These are phyloP conservation scores for Hymenoscyphus salicellus DNA, from an alignment of 2,329 filamentous ascomycete species.

Conservation along the genomic window DNA sequence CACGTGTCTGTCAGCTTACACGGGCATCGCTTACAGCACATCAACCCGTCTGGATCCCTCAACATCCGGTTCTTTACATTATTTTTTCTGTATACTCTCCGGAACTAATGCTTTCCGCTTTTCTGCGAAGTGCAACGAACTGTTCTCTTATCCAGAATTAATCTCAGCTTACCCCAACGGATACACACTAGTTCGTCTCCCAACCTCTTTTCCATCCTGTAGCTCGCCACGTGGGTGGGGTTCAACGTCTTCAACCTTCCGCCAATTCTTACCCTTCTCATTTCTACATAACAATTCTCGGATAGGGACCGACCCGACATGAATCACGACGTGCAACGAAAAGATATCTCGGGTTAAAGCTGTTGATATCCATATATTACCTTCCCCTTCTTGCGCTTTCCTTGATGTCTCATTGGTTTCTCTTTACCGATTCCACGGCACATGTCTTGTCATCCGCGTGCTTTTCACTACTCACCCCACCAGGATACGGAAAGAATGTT, in stretches of 20 bases:
- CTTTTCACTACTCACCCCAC: not conserved
- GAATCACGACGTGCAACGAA: not conserved
- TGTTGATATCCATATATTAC: not conserved
- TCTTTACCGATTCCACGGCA: not conserved
- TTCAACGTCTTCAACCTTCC: conserved; percentile 1
- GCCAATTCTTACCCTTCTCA: not conserved
- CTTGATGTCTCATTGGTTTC: not conserved
- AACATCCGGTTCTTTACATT: not conserved
- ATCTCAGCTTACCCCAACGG: not conserved
- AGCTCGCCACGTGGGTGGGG: not conserved
- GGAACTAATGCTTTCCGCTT: not conserved
- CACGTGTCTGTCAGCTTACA: not conserved
- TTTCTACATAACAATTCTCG: conserved; percentile 1
- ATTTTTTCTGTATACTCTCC: not conserved
- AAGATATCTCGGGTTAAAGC: not conserved
- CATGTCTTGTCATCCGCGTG: not conserved
- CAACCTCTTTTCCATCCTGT: not conserved
- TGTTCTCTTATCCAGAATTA: not conserved
- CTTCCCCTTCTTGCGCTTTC: not conserved
- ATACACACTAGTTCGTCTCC: not conserved
- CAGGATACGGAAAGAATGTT: not conserved
- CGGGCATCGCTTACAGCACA: not conserved
- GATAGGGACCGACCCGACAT: conserved; percentile 1
- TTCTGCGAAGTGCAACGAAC: conserved; percentile 9
- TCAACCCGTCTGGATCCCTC: not conserved